These are phyloP conservation scores for Tripterygium wilfordii DNA, from an alignment of 177 flowering plant genomes.

Conservation along the genomic window DNA sequence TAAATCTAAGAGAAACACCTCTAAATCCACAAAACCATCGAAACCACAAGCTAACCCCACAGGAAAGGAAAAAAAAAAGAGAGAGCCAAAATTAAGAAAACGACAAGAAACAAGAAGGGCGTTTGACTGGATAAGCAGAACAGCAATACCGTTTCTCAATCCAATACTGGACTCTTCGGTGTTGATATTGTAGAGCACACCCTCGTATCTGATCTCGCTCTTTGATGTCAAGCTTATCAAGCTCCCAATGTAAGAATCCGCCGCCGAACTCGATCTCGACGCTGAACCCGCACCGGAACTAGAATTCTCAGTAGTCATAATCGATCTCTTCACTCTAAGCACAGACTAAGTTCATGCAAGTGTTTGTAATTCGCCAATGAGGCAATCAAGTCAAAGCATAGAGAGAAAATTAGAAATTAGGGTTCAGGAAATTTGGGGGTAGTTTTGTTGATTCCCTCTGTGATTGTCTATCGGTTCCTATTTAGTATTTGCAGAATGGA, in stretches of 20 bases:
- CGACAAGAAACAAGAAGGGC: too few relatives aligned
- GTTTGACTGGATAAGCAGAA: too few relatives aligned
- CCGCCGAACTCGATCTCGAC: constrained; percentile 51
- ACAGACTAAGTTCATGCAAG: too few relatives aligned
- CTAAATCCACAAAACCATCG: too few relatives aligned
- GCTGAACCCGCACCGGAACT: constrained; percentile 8
- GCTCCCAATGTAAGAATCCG: constrained; percentile 92
- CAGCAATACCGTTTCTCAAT: constrained; percentile 47
- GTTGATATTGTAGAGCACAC: constrained; percentile 78
- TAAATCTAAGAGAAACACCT: too few relatives aligned
- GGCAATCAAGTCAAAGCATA: not conserved
- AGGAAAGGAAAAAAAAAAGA: not conserved
- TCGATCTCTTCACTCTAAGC: not conserved
- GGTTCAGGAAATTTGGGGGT: too few relatives aligned
- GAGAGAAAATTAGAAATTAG: not conserved
- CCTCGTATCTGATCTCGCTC: constrained; percentile 87
- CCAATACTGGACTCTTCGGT: constrained; percentile 93
- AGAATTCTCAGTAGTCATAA: constrained; percentile 7
- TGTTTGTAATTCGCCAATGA: not conserved
- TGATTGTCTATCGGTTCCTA: too few relatives aligned
- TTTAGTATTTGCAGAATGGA: too few relatives aligned
- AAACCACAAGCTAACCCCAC: too few relatives aligned
- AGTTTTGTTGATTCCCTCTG: too few relatives aligned
- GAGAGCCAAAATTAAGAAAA: not conserved
- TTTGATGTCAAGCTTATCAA: constrained; percentile 87